Conservation (phyloP, 768 basidiomycete species). For the Boletus sp. region DNA sequence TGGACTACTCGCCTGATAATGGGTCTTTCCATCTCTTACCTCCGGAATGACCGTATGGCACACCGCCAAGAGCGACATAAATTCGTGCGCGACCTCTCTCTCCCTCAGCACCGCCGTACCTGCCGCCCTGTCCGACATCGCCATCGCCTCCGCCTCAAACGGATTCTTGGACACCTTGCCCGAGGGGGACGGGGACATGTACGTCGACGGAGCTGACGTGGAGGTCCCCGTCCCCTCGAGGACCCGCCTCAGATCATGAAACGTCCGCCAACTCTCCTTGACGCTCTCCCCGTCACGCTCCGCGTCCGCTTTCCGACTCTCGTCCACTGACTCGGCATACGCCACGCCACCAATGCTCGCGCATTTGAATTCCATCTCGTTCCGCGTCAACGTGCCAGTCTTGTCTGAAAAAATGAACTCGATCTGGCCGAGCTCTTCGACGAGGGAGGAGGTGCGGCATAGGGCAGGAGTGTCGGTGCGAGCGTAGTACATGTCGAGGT, state of each 20-base stretch:
- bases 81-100: constrained; percentile 64
- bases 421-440: constrained; percentile 98
- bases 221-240: constrained; percentile 40
- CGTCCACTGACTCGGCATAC: constrained; percentile 91
- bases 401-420: constrained; percentile 96
- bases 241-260: constrained; percentile 62
- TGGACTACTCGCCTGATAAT: constrained; percentile 95
- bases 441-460: constrained; percentile 96
- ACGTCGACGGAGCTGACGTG: neutral
- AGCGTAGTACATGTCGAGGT: constrained; percentile 97
- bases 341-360: constrained; percentile 85
- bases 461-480: constrained; percentile 94
- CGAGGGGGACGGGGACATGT: constrained; percentile 1
- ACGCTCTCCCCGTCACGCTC: constrained; percentile 38
- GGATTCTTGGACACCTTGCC: constrained; percentile 43
- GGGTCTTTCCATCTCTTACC: constrained; percentile 79
- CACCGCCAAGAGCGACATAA: constrained; percentile 82
- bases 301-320: constrained; percentile 63
- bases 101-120: constrained; percentile 9
- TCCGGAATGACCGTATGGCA: constrained; percentile 99
- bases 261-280: constrained; percentile 70
- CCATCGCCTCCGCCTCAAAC: constrained; percentile 43
- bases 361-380: constrained; percentile 97
- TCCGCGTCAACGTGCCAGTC: constrained; percentile 92
- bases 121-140: neutral